phyloP scores from a whole-genome alignment of 2,329 filamentous ascomycete genomes.

The Penicillium fuscoglaucum region DNA sequence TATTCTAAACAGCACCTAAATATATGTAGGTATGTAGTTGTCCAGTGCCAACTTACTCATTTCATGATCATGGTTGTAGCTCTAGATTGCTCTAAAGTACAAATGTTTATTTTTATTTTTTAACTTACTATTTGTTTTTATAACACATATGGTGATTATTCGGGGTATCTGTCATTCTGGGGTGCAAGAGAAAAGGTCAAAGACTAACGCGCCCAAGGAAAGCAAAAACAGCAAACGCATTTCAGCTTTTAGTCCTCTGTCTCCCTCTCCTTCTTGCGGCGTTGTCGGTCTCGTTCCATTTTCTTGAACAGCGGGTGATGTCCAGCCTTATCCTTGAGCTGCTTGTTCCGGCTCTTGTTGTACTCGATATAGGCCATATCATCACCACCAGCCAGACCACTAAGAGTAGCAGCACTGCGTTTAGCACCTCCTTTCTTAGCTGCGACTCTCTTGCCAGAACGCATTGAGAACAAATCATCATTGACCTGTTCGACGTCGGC shows the following conservation, averaged over 20 bases:
- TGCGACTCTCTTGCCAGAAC: constrained; percentile 45
- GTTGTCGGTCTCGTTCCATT: constrained; percentile 61
- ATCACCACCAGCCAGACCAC: constrained; percentile 84
- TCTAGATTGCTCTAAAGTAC: neutral
- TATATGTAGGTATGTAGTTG: neutral
- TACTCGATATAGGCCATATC: constrained; percentile 96
- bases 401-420: constrained; percentile 80
- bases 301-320: constrained; percentile 67
- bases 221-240: neutral
- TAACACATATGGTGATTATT: neutral
- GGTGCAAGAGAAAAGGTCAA: neutral
- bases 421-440: constrained; percentile 61
- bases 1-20: no score
- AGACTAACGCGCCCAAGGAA: neutral
- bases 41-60: neutral
- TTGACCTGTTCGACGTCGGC: constrained; percentile 69
- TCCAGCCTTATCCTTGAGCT: constrained; percentile 62
- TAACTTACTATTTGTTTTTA: neutral
- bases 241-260: constrained; percentile 11
- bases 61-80: neutral
- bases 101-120: neutral
- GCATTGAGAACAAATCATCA: constrained; percentile 66
- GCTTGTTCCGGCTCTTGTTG: constrained; percentile 70
- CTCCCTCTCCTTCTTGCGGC: constrained; percentile 52
- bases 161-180: constrained; percentile 13